phyloP scores from a whole-genome alignment of 805 yeast species.

The Clavispora asparagi region DNA sequence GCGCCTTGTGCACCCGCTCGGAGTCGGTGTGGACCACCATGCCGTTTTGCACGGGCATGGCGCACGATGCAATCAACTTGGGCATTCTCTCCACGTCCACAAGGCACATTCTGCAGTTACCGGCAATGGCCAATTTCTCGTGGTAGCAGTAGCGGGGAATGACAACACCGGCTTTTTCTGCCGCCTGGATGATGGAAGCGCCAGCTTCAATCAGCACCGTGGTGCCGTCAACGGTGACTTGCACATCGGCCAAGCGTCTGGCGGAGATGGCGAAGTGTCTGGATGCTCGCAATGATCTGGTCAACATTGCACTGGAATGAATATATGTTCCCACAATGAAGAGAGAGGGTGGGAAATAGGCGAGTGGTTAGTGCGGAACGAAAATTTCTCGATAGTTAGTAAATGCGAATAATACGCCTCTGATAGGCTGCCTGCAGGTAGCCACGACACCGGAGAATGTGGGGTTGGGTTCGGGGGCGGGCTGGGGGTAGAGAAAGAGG shows the following conservation, averaged over 20 bases:
- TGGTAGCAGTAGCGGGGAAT: slow-evolving; percentile 90
- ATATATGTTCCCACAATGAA: neutral
- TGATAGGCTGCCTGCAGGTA: slow-evolving; percentile 17
- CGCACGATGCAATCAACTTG: slow-evolving; percentile 85
- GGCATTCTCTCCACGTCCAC: slow-evolving; percentile 89
- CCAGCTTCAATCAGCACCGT: slow-evolving; percentile 79
- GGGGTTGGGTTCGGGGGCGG: too few species aligned
- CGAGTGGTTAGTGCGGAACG: neutral
- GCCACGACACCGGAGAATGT: too few species aligned
- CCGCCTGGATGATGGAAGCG: slow-evolving; percentile 84
- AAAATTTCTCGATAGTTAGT: slow-evolving; percentile 10
- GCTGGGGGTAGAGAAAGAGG: too few species aligned
- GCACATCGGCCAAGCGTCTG: slow-evolving; percentile 47
- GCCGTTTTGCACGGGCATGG: slow-evolving; percentile 86
- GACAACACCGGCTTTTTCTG: slow-evolving; percentile 83
- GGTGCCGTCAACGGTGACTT: slow-evolving; percentile 61
- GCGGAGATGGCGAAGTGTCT: slow-evolving; percentile 26
- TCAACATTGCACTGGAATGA: slow-evolving; percentile 7
- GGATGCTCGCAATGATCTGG: slow-evolving; percentile 13
- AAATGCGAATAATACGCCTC: slow-evolving; percentile 15
- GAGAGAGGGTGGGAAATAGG: neutral
- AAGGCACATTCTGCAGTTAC: slow-evolving; percentile 90
- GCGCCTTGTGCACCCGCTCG: slow-evolving; percentile 72
- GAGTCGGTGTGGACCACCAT: slow-evolving; percentile 80
- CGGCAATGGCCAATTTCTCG: slow-evolving; percentile 85